Base-by-base conservation (phyloP, 2,329 filamentous ascomycete genomes). In the Ceratocystis diversiconidia region DNA sequence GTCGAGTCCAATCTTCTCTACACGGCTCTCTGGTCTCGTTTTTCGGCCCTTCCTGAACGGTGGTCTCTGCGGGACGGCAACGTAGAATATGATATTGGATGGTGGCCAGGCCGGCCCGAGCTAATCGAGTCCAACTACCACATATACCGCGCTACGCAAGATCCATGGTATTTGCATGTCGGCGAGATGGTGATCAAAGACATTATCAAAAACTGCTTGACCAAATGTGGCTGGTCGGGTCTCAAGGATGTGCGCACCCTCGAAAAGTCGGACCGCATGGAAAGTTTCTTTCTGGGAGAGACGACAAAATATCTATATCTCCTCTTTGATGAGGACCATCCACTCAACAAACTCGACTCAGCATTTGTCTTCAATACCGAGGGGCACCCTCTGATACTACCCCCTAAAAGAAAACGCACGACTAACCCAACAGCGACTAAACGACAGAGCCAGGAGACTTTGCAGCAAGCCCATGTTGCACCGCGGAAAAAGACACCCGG, bases 51-150 rank as follows among this genome's bases (percentile, higher is more conserved):
- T 62, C 94, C 94, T 3, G 94, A 99, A 74, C 82, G 94, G 70
- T 99, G 91, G 91, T 96, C 92, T 50, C 85, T 94, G 62, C 84
- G 85, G 62, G 89, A 91, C 28, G 88, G 88, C 32, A 85, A 87
- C 64, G 87, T 97, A 60, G 94, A 97, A 72, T 85, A 87, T 19
- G 90, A 90, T 8, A 83, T 97, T 30, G 85, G 87, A 10, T 97
- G 94, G 90, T 99, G 95, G 89, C 90, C 90, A 10, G 90, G 95
- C 25, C 85, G 94, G 28, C 94, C 94, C 4, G 94, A 99, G 74
- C 97, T 97, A 72, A 91, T 96, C 70, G 94, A 99, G 75, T 96
- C 91, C 0, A 96, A 89, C 0, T 99, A 95, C 76, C 90, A 97
- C 72, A 79, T 99, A n/a, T 97, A 95, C 73, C 87, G 89, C 62